Evolutionary conservation across 306 rosid species (phyloP).

Genomic region (Fragaria iinumae): DNA sequence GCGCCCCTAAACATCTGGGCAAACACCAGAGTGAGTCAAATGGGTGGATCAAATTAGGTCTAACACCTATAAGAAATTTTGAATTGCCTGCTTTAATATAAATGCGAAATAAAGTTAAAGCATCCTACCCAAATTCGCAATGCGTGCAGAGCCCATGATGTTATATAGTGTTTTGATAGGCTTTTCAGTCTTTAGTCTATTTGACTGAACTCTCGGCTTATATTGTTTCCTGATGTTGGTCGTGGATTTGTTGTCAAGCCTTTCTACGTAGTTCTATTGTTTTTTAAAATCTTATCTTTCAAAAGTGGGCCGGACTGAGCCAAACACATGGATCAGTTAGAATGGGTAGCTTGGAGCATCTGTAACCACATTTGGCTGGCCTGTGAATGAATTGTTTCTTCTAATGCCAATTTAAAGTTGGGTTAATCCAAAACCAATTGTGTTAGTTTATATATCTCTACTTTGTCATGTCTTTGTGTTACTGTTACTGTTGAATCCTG

Average conservation of each 20-base stretch:
- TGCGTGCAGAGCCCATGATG: neutral
- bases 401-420: neutral
- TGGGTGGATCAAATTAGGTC: neutral
- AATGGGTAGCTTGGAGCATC: neutral
- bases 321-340: neutral
- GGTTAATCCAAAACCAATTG: neutral
- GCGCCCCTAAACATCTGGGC: neutral
- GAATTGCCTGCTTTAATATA: neutral
- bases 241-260: neutral
- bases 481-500: neutral
- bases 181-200: neutral
- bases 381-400: neutral
- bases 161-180: neutral
- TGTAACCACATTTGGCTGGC: neutral
- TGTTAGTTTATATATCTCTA: neutral
- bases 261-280: neutral
- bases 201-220: neutral
- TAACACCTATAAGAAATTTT: neutral
- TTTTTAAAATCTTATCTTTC: too few relatives aligned
- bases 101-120: neutral
- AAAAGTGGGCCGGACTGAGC: neutral
- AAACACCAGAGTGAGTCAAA: neutral
- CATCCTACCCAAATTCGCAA: neutral
- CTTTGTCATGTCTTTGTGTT: neutral
- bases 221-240: neutral